phyloP scores from a whole-genome alignment of 2,329 filamentous ascomycete species.

The Microdochium nivale region DNA sequence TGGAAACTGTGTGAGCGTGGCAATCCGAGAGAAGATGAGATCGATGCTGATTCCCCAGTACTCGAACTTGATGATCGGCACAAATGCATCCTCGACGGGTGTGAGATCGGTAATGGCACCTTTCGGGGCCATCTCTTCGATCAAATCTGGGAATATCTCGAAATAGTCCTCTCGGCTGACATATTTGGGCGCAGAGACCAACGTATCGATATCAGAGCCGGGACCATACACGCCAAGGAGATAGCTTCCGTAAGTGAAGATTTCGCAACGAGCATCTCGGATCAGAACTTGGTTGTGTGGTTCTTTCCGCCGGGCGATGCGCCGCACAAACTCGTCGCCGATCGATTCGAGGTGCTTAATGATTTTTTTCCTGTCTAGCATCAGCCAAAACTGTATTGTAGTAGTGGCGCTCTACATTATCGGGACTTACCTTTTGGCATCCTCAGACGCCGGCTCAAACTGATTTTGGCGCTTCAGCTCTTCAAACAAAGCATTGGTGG shows the following conservation, averaged over 20 bases:
- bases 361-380: slow-evolving; percentile 51
- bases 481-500: slow-evolving; percentile 70
- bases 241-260: slow-evolving; percentile 96
- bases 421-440: slow-evolving; percentile 60
- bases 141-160: slow-evolving; percentile 70
- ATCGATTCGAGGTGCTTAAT: slow-evolving; percentile 71
- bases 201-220: slow-evolving; percentile 94
- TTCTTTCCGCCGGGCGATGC: slow-evolving; percentile 66
- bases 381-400: slow-evolving; percentile 4
- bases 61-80: slow-evolving; percentile 96
- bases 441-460: slow-evolving; percentile 78
- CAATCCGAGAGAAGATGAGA: slow-evolving; percentile 76
- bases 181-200: slow-evolving; percentile 86
- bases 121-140: slow-evolving; percentile 65
- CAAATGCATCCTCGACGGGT: slow-evolving; percentile 80
- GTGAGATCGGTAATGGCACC: slow-evolving; percentile 80
- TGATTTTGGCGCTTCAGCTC: slow-evolving; percentile 86
- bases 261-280: slow-evolving; percentile 79
- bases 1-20: slow-evolving; percentile 61
- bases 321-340: slow-evolving; percentile 77
- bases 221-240: slow-evolving; percentile 89
- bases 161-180: slow-evolving; percentile 90
- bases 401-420: not conserved
- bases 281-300: slow-evolving; percentile 66
- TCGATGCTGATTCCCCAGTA: slow-evolving; percentile 89